These are phyloP conservation scores for Fusarium papillatum DNA, from an alignment of 2,329 filamentous ascomycete species.

Conservation along the genomic window DNA sequence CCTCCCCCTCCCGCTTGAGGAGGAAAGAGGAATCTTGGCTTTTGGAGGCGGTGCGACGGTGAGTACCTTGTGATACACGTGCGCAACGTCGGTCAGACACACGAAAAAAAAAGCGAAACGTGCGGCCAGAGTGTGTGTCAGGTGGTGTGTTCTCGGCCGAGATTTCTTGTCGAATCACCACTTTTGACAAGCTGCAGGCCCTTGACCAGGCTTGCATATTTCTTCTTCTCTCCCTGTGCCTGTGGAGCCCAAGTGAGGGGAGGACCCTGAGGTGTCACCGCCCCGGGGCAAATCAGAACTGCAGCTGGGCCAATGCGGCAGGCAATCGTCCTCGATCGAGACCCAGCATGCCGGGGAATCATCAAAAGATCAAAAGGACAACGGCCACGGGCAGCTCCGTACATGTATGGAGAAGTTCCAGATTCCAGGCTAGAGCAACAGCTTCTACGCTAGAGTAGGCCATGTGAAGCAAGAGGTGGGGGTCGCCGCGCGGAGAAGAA, in stretches of 20 bases:
- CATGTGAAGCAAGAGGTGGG: conserved; percentile 14
- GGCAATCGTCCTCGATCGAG: conserved; percentile 9
- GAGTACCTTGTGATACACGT: conserved; percentile 18
- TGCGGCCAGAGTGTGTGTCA: conserved; percentile 28
- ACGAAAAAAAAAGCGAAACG: background rate
- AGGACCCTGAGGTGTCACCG: conserved; percentile 9
- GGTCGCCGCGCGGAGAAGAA: conserved; percentile 26
- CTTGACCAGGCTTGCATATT: conserved; percentile 6
- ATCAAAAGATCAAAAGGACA: background rate
- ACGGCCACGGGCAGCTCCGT: background rate
- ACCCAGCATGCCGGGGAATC: background rate
- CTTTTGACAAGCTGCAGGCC: conserved; percentile 37
- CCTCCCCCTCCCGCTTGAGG: conserved; percentile 4
- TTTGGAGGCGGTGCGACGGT: conserved; percentile 5
- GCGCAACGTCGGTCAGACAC: conserved; percentile 11
- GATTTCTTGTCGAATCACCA: conserved; percentile 27
- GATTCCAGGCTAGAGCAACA: conserved; percentile 8
- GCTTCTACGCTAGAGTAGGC: conserved; percentile 8
- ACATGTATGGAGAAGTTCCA: conserved; percentile 10
- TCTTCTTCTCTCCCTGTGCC: background rate
- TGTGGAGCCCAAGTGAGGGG: background rate
- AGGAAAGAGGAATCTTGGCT: conserved; percentile 29
- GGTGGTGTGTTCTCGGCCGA: conserved; percentile 36
- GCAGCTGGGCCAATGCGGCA: conserved; percentile 14
- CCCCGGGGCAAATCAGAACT: conserved; percentile 22